These are phyloP conservation scores for Ceriops tagal DNA, from an alignment of 345 rosid species.

Conservation along the genomic window DNA sequence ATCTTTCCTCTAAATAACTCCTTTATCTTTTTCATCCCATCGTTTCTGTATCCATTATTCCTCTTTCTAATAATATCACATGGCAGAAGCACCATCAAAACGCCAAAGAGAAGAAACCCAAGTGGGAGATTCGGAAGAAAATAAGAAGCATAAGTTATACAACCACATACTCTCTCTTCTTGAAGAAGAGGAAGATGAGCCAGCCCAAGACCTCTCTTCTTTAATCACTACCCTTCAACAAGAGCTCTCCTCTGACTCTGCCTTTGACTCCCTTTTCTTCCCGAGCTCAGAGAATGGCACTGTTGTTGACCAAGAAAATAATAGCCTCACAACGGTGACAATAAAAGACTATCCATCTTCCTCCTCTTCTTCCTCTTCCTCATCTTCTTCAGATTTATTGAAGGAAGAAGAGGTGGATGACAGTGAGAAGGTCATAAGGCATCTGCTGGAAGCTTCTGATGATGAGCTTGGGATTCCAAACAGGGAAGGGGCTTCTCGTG, in stretches of 20 bases:
- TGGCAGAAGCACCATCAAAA: slow-evolving; percentile 49
- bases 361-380: slow-evolving; percentile 19
- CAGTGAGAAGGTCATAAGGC: slow-evolving; percentile 60
- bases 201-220: slow-evolving; percentile 47
- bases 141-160: slow-evolving; percentile 49
- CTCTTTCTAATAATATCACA: slow-evolving; percentile 1
- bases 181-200: slow-evolving; percentile 45
- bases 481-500: slow-evolving; percentile 20
- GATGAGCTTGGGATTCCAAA: slow-evolving; percentile 89
- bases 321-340: background rate
- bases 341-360: slow-evolving; percentile 16
- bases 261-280: background rate
- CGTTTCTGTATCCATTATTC: too few relatives aligned
- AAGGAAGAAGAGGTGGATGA: slow-evolving; percentile 31
- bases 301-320: slow-evolving; percentile 11
- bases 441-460: slow-evolving; percentile 76
- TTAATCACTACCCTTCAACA: slow-evolving; percentile 56
- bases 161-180: slow-evolving; percentile 40
- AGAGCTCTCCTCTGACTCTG: slow-evolving; percentile 31
- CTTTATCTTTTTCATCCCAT: fast-evolving
- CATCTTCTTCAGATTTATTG: slow-evolving; percentile 9
- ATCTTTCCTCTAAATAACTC: background rate
- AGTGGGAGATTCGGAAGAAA: slow-evolving; percentile 30
- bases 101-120: slow-evolving; percentile 56
- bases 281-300: background rate